Conservation (phyloP, 2,329 filamentous ascomycete species). For the Aspergillus persii region DNA sequence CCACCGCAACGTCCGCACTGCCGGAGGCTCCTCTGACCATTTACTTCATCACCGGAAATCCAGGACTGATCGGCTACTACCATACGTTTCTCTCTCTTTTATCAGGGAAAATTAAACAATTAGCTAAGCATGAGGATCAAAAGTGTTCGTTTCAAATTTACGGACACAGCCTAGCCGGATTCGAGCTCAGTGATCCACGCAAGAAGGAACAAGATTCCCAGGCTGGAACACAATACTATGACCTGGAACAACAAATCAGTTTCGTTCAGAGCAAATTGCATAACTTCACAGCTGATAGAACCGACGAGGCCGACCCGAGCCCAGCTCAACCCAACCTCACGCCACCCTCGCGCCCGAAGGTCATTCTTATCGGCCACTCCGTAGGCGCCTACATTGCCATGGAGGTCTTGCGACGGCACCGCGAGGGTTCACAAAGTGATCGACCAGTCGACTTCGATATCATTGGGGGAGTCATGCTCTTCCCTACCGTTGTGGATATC, state of each 20-base stretch:
- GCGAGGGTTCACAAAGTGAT: conserved; percentile 28
- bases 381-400: conserved; percentile 71
- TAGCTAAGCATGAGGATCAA: background rate
- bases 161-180: conserved; percentile 36
- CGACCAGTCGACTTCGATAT: conserved; percentile 34
- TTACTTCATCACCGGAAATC: conserved; percentile 52
- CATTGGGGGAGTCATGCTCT: conserved; percentile 61
- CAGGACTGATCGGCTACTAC: conserved; percentile 51
- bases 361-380: conserved; percentile 71
- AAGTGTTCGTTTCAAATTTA: conserved; percentile 26
- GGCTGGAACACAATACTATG: conserved; percentile 21
- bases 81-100: conserved; percentile 43
- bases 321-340: background rate
- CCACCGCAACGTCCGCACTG: background rate
- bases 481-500: conserved; percentile 73
- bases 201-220: background rate
- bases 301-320: background rate
- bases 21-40: conserved; percentile 25
- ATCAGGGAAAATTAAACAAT: conserved; percentile 20
- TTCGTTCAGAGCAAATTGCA: conserved; percentile 46
- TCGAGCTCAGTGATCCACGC: conserved; percentile 25
- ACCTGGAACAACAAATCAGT: conserved; percentile 52
- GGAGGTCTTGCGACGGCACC: conserved; percentile 62
- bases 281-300: conserved; percentile 29
- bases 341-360: conserved; percentile 27